Evolutionary conservation across 345 rosid species (phyloP), one percentile per base, ranked within the genome.

Genomic region (Gossypium mustelinum): DNA sequence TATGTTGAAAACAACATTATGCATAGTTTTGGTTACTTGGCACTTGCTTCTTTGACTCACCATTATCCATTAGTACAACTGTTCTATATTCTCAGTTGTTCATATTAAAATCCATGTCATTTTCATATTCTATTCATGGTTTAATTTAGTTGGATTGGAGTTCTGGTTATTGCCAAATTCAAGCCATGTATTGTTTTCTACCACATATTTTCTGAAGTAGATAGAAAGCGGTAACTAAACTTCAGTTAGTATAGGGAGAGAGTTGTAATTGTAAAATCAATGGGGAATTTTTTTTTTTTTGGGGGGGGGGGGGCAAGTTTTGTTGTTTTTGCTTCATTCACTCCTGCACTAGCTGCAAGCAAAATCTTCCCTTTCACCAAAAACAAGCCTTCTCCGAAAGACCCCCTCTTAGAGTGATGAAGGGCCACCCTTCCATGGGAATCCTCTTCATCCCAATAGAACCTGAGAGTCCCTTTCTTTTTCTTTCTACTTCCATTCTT

Each of bases 61-160:
- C 39, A 24, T 59, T 24, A 20, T 11, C 66, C 18, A 64, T 63
- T 39, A 9, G 68, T 18, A 34, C 2, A 63, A 9, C 47, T 34
- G 41, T 1, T 34, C 7, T 34, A 34, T 34, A 34, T 34, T 34
- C 0, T 44, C 17, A 18, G 25, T 65, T 65, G 27, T 66, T 43
- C 34, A 44, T 34, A 64, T 17, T 9, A 16, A 41, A 41, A 39
- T n/a, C n/a, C 50, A 17, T 43, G 52, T 41, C 45, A 9, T 41
- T 64, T 39, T 64, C 50, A n/a, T 6, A n/a, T 67, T 45, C 39
- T 20, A 45, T 45, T 22, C 71, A 45, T 45, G 0, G 3, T 56
- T 11, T 65, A 18, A 20, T 66, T 44, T 34, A 45, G 34, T 45
- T 22, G 71, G 39, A 67, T 67, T 45, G 71, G 71, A 20, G 71